Conservation (phyloP, 805 yeast species). For the Myxozyma neotropica region DNA sequence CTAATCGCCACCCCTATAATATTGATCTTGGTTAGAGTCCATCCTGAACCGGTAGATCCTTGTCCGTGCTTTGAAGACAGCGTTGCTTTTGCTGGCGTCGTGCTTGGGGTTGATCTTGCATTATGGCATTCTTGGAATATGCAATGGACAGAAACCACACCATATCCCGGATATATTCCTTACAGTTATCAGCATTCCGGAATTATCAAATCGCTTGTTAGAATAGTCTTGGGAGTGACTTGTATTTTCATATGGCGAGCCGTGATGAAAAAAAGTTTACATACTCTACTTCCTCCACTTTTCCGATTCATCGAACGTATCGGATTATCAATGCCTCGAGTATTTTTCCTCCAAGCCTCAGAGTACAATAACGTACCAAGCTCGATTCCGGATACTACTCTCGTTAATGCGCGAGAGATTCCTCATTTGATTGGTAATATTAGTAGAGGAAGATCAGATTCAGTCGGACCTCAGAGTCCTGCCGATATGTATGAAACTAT, state of each 20-base stretch:
- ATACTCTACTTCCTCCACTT: conserved; percentile 60
- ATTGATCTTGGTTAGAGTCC: conserved; percentile 60
- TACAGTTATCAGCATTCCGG: conserved; percentile 52
- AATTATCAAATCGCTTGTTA: conserved; percentile 44
- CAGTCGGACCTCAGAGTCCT: conserved; percentile 49
- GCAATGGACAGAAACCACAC: conserved; percentile 30
- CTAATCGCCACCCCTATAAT: conserved; percentile 43
- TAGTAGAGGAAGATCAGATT: conserved; percentile 41
- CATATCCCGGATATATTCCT: conserved; percentile 47
- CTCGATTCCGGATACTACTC: conserved; percentile 42
- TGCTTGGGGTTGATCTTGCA: conserved; percentile 71
- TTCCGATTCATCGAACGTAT: conserved; percentile 47
- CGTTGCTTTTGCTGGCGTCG: conserved; percentile 88
- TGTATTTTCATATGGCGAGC: conserved; percentile 74
- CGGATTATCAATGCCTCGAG: conserved; percentile 48
- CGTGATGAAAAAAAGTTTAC: conserved; percentile 66
- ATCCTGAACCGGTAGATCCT: conserved; percentile 83
- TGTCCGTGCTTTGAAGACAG: conserved; percentile 97
- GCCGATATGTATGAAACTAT: conserved; percentile 48
- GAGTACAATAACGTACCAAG: conserved; percentile 43
- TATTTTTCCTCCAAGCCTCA: conserved; percentile 45
- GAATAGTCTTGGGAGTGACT: conserved; percentile 64
- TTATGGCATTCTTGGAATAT: conserved; percentile 51
- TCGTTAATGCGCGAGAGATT: conserved; percentile 41
- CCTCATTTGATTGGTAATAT: conserved; percentile 39